Conservation (phyloP, 345 rosid genomes). For the Erodium maritimum region DNA sequence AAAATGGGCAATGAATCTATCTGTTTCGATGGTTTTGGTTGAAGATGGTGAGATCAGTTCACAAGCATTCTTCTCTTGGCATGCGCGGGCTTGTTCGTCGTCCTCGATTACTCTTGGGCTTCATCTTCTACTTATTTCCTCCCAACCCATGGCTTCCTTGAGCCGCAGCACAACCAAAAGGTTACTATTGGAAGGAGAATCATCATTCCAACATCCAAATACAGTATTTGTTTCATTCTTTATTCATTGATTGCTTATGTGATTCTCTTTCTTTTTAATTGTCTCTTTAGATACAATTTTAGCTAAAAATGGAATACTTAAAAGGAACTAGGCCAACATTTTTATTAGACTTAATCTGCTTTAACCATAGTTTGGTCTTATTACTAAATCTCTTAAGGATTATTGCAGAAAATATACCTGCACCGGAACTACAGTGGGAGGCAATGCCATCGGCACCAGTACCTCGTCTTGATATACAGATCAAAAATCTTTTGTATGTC, state of each 20-base stretch:
- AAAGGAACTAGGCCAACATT: no score
- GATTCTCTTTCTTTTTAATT: no score
- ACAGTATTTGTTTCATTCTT: neutral
- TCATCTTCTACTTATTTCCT: slow-evolving; percentile 29
- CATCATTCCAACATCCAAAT: neutral
- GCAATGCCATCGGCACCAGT: slow-evolving; percentile 71
- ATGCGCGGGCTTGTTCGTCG: slow-evolving; percentile 30
- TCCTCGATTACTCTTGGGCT: slow-evolving; percentile 28
- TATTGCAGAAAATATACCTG: slow-evolving; percentile 47
- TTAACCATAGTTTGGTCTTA: no score
- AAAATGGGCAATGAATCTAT: slow-evolving; percentile 3
- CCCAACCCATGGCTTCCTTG: slow-evolving; percentile 18
- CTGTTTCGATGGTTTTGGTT: slow-evolving; percentile 4
- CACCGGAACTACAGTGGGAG: slow-evolving; percentile 69
- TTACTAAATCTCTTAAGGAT: neutral
- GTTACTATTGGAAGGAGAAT: no score
- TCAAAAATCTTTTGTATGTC: slow-evolving; percentile 52
- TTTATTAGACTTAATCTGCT: no score
- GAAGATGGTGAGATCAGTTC: slow-evolving; percentile 28
- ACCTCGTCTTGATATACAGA: slow-evolving; percentile 76
- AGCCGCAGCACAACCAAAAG: slow-evolving; percentile 15
- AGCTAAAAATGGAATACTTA: no score
- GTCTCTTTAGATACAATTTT: no score
- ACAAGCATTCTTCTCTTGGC: slow-evolving; percentile 22
- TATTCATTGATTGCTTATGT: neutral